Base-by-base conservation (phyloP, 495 filamentous ascomycete species). In the Lophiostoma macrostomum region DNA sequence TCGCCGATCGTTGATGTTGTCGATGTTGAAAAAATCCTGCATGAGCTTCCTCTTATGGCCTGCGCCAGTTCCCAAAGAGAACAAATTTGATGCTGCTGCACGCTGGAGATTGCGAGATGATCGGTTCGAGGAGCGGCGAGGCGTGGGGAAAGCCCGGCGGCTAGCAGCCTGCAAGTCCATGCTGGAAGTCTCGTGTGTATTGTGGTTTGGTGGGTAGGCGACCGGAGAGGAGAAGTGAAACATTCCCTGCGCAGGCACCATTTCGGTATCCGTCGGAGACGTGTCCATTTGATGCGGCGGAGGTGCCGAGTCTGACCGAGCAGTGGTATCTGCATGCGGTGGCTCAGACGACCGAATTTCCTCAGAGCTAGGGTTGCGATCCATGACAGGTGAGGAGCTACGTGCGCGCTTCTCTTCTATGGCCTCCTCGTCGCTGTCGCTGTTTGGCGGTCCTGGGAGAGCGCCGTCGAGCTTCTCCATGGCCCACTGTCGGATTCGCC, bases 21-120 rank as follows among this genome's bases (percentile, higher is more conserved):
- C 80, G n/a, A 96, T 67, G 56, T 93, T 88, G 58, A 94, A 95
- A 53, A 90, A 84, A 50, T 96, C 90, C 2, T 79, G 78, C 30
- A 90, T 78, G 52, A 86, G 74, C 59, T 87, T 83, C 13, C 90
- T 79, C 70, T 96, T 96, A 23, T 84, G 84, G 0, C 90, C 89
- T 1, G 82, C 79, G 3, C 77, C 82, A 27, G 63, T 77, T 14
- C 75, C 79, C 38, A 79, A 74, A 53, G 60, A 70, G 58, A 40
- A 70, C 46, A 58, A 68, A 57, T 59, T 67, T n/a, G 70, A 61
- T 72, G 27, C 67, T 58, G 37, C 68, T 76, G 52, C 28, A 5
- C 53, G 45, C 29, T 54, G 63, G 66, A 67, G 60, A 64, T 71
- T 69, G 50, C 82, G 73, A 19, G 66, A 58, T 25, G 67, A 61